Base-by-base conservation (phyloP, 345 rosid species). In the Eucalyptus albens region DNA sequence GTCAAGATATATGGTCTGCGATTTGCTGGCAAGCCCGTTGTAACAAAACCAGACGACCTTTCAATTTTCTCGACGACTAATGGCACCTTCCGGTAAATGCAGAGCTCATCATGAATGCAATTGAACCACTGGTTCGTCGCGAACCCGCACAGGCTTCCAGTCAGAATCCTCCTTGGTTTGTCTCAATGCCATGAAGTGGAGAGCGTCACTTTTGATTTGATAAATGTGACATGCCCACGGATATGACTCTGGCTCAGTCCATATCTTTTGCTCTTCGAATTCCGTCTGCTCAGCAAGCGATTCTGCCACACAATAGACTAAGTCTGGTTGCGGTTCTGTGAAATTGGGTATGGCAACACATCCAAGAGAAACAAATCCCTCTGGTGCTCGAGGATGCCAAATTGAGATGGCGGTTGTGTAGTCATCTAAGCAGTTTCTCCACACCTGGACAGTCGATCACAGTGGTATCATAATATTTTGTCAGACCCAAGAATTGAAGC, bases 301-400 rank as follows among this genome's bases (percentile, higher is more conserved):
- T 89, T 96, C 95, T 7, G 97, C 96, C 85, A 95, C 94, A 86
- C 98, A 98, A 90, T 92, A 91, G 22, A 95, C 96, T 87, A 92
- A 86, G 89, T 91, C 89, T 9, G 91, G 90, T 88, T 94, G 95
- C 55, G 99, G 99, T 93, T 98, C 99, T n/a, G 87, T 60, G 86
- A 94, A 98, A 92, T 92, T 87, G 12, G 91, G 93, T 15, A 96
- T 94, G 17, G 97, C 98, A 81, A 97, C 94, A 88, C 97, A 96
- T 81, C 98, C 98, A 50, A 94, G 96, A 87, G 98, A 91, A 15
- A 93, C 92, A 31, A 89, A 97, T 81, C 98, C 99, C 59, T 97
- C 97, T 0, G 99, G 97, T 59, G 99, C 97, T 51, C 98, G 94
- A 33, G 99, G 99, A 90, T 92, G 98, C 99, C 99, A 98, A 86